Evolutionary conservation across 257 asterid species (phyloP).

Genomic region (Rauvolfia tetraphylla): DNA sequence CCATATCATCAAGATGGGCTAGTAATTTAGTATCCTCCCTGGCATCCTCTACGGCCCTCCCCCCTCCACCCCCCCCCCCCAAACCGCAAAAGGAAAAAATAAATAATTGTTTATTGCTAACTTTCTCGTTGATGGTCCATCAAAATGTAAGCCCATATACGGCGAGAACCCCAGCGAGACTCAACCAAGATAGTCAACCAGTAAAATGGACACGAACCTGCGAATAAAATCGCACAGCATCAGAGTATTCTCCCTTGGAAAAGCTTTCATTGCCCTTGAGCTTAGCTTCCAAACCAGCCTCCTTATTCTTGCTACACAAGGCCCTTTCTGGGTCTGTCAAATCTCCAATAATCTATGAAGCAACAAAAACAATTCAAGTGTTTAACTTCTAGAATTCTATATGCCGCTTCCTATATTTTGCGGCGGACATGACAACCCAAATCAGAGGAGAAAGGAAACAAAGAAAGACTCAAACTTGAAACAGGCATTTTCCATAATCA

Average conservation of each 20-base stretch:
- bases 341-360: slow-evolving; percentile 57
- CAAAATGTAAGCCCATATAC: neutral
- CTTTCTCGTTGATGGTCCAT: neutral
- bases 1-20: neutral
- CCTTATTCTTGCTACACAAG: slow-evolving; percentile 67
- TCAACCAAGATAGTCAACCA: neutral
- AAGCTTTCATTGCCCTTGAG: slow-evolving; percentile 71
- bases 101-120: neutral
- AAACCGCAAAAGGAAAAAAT: too few relatives aligned
- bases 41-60: neutral
- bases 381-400: neutral
- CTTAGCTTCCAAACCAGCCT: slow-evolving; percentile 68
- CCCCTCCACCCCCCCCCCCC: neutral
- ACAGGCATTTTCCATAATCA: neutral
- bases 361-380: slow-evolving; percentile 9
- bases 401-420: neutral
- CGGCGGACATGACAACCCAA: neutral
- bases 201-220: slow-evolving; percentile 35
- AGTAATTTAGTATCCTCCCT: neutral
- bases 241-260: slow-evolving; percentile 60
- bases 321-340: slow-evolving; percentile 62
- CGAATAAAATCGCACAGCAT: slow-evolving; percentile 66
- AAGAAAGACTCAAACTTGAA: neutral
- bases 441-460: neutral
- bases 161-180: too few relatives aligned